Base-by-base conservation (phyloP, 2,329 filamentous ascomycete species). In the Botrytis aclada region DNA sequence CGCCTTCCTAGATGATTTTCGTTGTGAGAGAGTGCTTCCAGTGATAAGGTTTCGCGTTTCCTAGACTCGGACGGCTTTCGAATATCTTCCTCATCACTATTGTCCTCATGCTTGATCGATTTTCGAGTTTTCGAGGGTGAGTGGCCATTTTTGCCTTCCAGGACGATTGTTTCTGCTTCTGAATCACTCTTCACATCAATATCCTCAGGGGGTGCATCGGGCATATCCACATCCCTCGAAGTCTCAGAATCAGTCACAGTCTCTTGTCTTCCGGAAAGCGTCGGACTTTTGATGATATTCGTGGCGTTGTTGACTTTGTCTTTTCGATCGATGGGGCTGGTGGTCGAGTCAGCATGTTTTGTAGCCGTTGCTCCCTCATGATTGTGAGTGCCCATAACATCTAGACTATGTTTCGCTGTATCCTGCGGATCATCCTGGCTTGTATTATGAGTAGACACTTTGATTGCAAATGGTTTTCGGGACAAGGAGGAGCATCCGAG, bases 111-210 rank as follows among this genome's bases (percentile, higher is more conserved):
- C 80, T 90, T 91, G 78, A 88, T 86, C 64, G 77, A 74, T 81
- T 90, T 91, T 74, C 88, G 86, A 73, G 84, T 84, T 81, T 91
- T 91, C 74, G 88, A 88, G 0, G 88, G 89, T 37, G 89, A 91
- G 78, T 88, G 84, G 56, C 88, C 88, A 79, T 91, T 87, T 79
- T 90, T 91, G 41, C 88, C 88, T 18, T 89, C 86, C 47, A 92
- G 81, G 51, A 93, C 90, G 75, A 92, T 91, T 22, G 90, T 93
- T 82, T 93, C 90, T 66, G 90, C 90, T 79, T 93, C 90, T 1
- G 90, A 93, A 77, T 91, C 89, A 78, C 86, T 89, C 74, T 90
- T 89, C 73, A 74, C 75, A n/a, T 73, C 78, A 58, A 62, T 65
- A 72, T 78, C 76, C 20, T 76, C 76, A 34, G 64, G 70, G 45